Base-by-base conservation (phyloP, 176 grass and related monocot genomes). In the Avena atlantica region DNA sequence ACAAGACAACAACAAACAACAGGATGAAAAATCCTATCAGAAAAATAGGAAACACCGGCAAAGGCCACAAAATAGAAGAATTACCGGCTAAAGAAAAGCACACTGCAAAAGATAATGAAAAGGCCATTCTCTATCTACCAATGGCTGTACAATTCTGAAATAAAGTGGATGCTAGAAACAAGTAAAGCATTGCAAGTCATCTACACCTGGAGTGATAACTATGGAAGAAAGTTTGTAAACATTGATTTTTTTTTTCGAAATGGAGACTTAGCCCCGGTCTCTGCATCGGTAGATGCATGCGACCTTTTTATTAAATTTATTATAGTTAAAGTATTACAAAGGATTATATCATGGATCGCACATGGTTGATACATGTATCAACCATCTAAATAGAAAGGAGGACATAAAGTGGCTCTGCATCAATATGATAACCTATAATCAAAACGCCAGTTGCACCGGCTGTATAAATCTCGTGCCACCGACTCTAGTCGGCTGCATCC, bases 1-100 rank as follows among this genome's bases (percentile, higher is more conserved):
- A 98, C 85, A 98, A 89, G 37, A 98, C 44, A 82, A 98, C 89
- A 85, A 93, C 96, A 79, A 98, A 89, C 31, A 87, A 92, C 90
- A 69, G 96, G 96, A 94, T 98, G 89, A 86, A 98, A 98, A 86
- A 98, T 94, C 85, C 73, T 92, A 79, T 98, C 96, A 81, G 92
- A 62, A 92, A 96, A 86, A 98, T 88, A 85, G 96, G 96, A 86
- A 98, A 93, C 76, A 93, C 93, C 96, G 96, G 88, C 78, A 95
- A 48, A 49, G 70, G 2, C 2, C 70, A 34, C 70, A 48, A 81
- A 15, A 42, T 57, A 48, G 25, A 86, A 80, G 14, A 87, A 16
- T 42, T 29, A 50, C 27, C 61, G 63, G 48, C 17, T 50, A 84
- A 83, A 88, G 65, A 81, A 49, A n/a, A 78, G 23, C 45, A 1